phyloP scores from a whole-genome alignment of 352 stramenopile species.

The Thraustochytrium sp. region DNA sequence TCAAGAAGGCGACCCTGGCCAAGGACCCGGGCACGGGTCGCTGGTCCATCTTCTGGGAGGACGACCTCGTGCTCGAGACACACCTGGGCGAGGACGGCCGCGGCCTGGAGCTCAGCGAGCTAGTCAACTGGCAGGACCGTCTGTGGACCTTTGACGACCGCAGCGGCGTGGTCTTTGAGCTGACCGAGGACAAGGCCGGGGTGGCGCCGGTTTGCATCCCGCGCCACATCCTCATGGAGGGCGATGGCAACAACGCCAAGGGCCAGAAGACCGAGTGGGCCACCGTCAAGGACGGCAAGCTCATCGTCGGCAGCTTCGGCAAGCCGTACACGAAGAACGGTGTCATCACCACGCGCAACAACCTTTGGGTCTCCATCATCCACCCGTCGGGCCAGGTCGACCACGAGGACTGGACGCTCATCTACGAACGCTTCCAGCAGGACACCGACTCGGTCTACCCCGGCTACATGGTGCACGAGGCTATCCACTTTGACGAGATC shows the following conservation, averaged over 20 bases:
- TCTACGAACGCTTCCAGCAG: conserved; percentile 86
- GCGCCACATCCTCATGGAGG: conserved; percentile 92
- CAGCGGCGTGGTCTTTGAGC: conserved; percentile 94
- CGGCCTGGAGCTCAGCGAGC: conserved; percentile 89
- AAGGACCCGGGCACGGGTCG: conserved; percentile 57
- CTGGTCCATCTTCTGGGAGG: conserved; percentile 54
- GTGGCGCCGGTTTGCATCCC: conserved; percentile 60
- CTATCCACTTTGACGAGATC: conserved; percentile 87
- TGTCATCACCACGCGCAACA: conserved; percentile 86
- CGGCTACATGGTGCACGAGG: conserved; percentile 95
- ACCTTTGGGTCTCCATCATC: conserved; percentile 92
- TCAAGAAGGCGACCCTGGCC: conserved; percentile 80
- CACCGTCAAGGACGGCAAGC: conserved; percentile 93
- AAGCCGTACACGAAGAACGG: conserved; percentile 87
- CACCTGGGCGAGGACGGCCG: conserved; percentile 86
- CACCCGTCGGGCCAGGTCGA: conserved; percentile 64
- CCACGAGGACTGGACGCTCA: conserved; percentile 85
- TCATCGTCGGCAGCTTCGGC: conserved; percentile 92
- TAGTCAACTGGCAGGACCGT: conserved; percentile 73
- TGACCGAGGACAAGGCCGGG: conserved; percentile 58
- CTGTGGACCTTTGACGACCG: conserved; percentile 95
- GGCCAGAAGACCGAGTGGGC: conserved; percentile 99
- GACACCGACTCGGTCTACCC: conserved; percentile 76
- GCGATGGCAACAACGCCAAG: conserved; percentile 89
- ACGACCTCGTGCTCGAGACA: conserved; percentile 56